Evolutionary conservation across 2,329 filamentous ascomycete genomes (phyloP), one percentile per base, ranked within the genome.

Genomic region (Claviceps capensis): DNA sequence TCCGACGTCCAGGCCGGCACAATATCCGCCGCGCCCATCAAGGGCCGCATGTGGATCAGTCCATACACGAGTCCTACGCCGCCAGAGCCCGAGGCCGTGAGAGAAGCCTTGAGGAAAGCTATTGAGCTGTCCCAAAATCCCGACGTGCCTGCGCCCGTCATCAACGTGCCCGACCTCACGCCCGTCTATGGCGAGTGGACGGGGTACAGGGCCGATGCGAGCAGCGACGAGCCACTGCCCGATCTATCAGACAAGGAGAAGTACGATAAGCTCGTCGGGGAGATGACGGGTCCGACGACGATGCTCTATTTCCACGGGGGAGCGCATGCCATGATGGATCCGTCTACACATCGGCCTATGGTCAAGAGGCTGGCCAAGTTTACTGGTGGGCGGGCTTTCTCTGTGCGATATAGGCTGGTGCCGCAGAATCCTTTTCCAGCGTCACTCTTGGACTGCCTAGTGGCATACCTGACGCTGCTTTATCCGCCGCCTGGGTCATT

Each of bases 21-120:
- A 1, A 68, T 78, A 45, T 78, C 73, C 53, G 84, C 86, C 51
- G 77, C 77, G 0, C 81, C 79, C 0, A 72, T 94, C 62, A 89
- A 87, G 63, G 88, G 88, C 3, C 79, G 78, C 45, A 81, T 93
- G 57, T 96, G 90, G 90, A 75, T 95, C 23, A 83, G 82, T 60
- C 85, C 80, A 51, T 82, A 86, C 43, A 78, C 76, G 0, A 70
- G 88, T 16, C 77, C 80, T 0, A 69, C 70, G 2, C 85, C 83
- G 0, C 71, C 78, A 53, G 78, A 72, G 63, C 74, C 62, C 60
- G 53, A 45, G 17, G 77, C 72, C 43, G 63, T 82, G 14, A 69
- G 77, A n/a, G 74, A 83, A 44, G 72, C 75, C 1, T 61, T 89
- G 26, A 69, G 81, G 56, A 67, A 68, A 34, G 77, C 76, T 3